Percentiles rank a stretch among this genome's conserved stretches.
These are phyloP conservation scores for Syzygium jambos DNA, from an alignment of 345 rosid species.

Conservation along the genomic window DNA sequence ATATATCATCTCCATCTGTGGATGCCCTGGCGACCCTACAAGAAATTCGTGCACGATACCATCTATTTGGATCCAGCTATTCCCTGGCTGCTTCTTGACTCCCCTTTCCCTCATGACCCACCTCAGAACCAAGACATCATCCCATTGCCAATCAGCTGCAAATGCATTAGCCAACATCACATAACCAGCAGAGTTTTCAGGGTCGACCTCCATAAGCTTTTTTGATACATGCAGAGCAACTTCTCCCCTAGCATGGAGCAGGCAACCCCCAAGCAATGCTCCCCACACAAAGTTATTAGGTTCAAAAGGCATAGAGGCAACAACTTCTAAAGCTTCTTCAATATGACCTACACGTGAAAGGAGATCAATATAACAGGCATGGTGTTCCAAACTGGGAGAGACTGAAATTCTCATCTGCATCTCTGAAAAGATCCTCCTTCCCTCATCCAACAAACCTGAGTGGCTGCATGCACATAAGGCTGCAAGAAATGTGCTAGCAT, in stretches of 20 bases:
- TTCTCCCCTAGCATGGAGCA: conserved; percentile 25
- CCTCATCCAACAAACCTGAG: conserved; percentile 22
- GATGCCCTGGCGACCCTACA: conserved; percentile 14
- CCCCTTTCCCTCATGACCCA: conserved; percentile 30
- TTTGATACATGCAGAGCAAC: conserved; percentile 16
- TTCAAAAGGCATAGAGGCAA: conserved; percentile 27
- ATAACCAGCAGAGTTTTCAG: conserved; percentile 30
- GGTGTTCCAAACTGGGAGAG: conserved; percentile 26
- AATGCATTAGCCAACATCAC: conserved; percentile 30
- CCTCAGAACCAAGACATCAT: conserved; percentile 21
- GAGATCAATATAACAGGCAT: conserved; percentile 36
- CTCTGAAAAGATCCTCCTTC: conserved; percentile 17
- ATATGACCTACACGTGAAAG: conserved; percentile 28
- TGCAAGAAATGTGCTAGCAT: conserved; percentile 31
- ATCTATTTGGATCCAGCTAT: conserved; percentile 27
- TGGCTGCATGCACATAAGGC: conserved; percentile 35
- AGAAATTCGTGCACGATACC: conserved; percentile 31
- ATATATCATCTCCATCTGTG: conserved; percentile 9
- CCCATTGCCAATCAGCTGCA: conserved; percentile 26
- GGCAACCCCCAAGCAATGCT: conserved; percentile 34
- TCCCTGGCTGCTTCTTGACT: conserved; percentile 36
- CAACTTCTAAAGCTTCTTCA: conserved; percentile 28
- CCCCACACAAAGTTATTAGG: conserved; percentile 42
- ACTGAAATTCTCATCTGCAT: conserved; percentile 14
- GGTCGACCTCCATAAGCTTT: conserved; percentile 25